Conservation (phyloP, 768 basidiomycete genomes). For the Boletus coccyginus region DNA sequence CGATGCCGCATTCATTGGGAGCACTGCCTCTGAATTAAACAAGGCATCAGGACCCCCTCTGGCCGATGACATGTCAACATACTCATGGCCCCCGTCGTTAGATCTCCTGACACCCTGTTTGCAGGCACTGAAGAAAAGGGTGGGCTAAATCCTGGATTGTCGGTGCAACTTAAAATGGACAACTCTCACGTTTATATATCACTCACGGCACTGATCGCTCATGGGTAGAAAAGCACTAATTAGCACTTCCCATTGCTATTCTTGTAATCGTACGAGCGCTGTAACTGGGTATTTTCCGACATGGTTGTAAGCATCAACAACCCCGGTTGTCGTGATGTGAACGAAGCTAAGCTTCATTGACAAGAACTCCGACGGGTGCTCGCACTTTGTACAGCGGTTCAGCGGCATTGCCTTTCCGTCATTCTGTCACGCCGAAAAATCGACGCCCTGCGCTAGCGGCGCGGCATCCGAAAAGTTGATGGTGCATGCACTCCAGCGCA, state of each 20-base stretch:
- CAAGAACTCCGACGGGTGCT: slow-evolving; percentile 5
- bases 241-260: slow-evolving; percentile 16
- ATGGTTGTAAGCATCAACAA: slow-evolving; percentile 7
- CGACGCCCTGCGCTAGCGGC: slow-evolving; percentile 91
- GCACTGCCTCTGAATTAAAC: slow-evolving; percentile 33
- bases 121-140: slow-evolving; percentile 30
- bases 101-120: slow-evolving; percentile 32
- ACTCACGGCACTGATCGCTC: slow-evolving; percentile 34
- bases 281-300: slow-evolving; percentile 8
- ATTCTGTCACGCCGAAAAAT: slow-evolving; percentile 53
- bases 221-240: slow-evolving; percentile 14
- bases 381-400: slow-evolving; percentile 8
- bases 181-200: slow-evolving; percentile 36
- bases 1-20: slow-evolving; percentile 35
- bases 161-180: slow-evolving; percentile 25
- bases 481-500: slow-evolving; percentile 89
- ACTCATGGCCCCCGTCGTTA: slow-evolving; percentile 28
- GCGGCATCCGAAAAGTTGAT: slow-evolving; percentile 90
- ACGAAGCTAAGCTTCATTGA: slow-evolving; percentile 20
- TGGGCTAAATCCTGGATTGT: slow-evolving; percentile 31
- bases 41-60: slow-evolving; percentile 28
- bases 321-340: slow-evolving; percentile 25
- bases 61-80: slow-evolving; percentile 35
- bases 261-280: slow-evolving; percentile 20
- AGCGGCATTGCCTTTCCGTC: slow-evolving; percentile 15